Base-by-base conservation (phyloP, 805 yeast genomes). In the Saitoella complicata region DNA sequence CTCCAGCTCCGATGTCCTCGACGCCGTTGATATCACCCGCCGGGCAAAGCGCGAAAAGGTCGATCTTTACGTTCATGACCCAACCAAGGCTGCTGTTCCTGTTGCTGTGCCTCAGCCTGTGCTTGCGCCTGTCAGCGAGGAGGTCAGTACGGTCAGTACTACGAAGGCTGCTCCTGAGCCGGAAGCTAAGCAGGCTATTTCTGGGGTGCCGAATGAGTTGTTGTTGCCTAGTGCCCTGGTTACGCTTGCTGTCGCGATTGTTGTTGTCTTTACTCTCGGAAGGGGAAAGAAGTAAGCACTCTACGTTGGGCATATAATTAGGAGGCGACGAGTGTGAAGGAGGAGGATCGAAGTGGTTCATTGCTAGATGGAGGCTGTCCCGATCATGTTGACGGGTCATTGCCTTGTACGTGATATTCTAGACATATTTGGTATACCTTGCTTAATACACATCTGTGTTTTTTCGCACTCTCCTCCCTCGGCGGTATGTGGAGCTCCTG, bases 1-100 rank as follows among this genome's bases (percentile, higher is more conserved):
- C 0, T 71, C 80, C 3, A 80, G 79, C 53, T 71, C 70, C 53
- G 95, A 85, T 56, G 68, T 85, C 46, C 55, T 66, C 13, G 94
- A 84, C 51, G 83, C 94, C 57, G 75, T 80, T n/a, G 59, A 61
- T 42, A 69, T 79, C 38, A 68, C 78, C 51, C 65, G 64, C 44
- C 65, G 60, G 43, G n/a, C 10, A 11, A 9, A 33, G 36, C 11
- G n/a, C 10, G 78, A 73, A 37, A 80, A 80, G 58, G 81, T 83
- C 6, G 93, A 83, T 53, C 60, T 85, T 37, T 74, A 69, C 51
- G 64, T 85, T 38, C 94, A 83, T 58, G 78, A 78, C 55, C 73
- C 78, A 0, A 76, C 77, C 51, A 70, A 70, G 43, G 53, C 63
- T 5, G 57, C 64, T 30, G 63, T 50, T 31, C 41, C 48, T 35